phyloP scores from a whole-genome alignment of 2,329 filamentous ascomycete genomes.

The Coniochaeta ligniaria region DNA sequence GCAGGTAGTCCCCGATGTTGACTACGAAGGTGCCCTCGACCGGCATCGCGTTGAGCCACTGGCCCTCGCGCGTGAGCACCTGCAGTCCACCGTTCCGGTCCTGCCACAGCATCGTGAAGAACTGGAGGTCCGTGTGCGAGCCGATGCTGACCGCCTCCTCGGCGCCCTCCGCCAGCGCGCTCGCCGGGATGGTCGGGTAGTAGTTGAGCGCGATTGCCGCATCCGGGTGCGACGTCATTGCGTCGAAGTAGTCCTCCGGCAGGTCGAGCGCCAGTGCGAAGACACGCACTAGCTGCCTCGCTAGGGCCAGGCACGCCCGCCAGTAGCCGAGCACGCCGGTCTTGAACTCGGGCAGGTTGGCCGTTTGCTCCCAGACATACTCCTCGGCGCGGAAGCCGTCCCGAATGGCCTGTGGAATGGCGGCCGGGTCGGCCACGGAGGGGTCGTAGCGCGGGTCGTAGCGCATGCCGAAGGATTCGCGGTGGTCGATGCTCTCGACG shows the following conservation, averaged over 20 bases:
- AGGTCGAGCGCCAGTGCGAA: conserved; percentile 50
- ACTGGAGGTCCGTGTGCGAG: conserved; percentile 47
- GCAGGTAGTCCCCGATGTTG: conserved; percentile 42
- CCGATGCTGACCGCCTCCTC: conserved; percentile 31
- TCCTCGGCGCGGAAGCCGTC: conserved; percentile 34
- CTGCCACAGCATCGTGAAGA: conserved; percentile 41
- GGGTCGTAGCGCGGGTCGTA: conserved; percentile 48
- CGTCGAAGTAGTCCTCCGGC: conserved; percentile 47
- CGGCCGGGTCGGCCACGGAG: conserved; percentile 27
- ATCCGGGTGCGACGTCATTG: conserved; percentile 43
- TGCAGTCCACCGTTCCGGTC: conserved; percentile 34
- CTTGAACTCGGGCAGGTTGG: conserved; percentile 36
- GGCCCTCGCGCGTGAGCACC: conserved; percentile 27
- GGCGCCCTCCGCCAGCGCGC: not conserved
- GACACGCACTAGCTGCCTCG: conserved; percentile 39
- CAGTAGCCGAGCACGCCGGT: conserved; percentile 38
- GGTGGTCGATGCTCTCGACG: conserved; percentile 7
- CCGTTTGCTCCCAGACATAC: conserved; percentile 29
- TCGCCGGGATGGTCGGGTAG: conserved; percentile 21
- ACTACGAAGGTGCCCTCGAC: conserved; percentile 29
- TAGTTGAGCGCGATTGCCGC: conserved; percentile 33
- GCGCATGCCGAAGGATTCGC: conserved; percentile 35
- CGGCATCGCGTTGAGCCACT: conserved; percentile 34
- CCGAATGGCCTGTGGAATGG: conserved; percentile 34
- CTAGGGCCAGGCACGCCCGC: conserved; percentile 37